A percentile compares a stretch with the other conserved stretches of the same genome.
Conservation (phyloP, 768 basidiomycete genomes). For the Tylopilus rubrobrunneus region DNA sequence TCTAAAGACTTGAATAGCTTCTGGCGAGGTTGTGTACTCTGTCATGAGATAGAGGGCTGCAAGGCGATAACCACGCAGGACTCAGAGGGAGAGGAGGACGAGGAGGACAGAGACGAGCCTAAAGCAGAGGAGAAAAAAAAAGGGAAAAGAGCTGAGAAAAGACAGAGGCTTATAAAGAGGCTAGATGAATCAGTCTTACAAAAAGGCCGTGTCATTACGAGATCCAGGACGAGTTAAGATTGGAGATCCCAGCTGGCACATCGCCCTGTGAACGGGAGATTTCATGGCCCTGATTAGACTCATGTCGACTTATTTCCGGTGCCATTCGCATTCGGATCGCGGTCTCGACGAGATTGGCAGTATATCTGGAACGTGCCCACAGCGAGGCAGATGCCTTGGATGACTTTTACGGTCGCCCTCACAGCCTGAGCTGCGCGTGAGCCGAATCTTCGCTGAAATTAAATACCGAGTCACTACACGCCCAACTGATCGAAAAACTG, state of each 20-base stretch:
- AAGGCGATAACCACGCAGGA: background rate
- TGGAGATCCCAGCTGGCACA: slow-evolving; percentile 14
- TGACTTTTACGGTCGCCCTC: background rate
- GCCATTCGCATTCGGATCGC: slow-evolving; percentile 13
- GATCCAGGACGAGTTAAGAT: slow-evolving; percentile 17
- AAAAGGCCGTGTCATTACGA: slow-evolving; percentile 28
- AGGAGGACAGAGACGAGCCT: background rate
- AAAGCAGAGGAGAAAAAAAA: slow-evolving; percentile 2
- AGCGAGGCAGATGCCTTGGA: slow-evolving; percentile 26
- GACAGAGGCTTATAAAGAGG: slow-evolving; percentile 20
- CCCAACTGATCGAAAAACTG: slow-evolving; percentile 1
- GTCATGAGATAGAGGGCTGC: slow-evolving; percentile 44
- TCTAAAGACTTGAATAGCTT: slow-evolving; percentile 55
- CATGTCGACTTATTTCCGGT: slow-evolving; percentile 31
- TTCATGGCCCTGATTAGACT: slow-evolving; percentile 21
- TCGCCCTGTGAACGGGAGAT: slow-evolving; percentile 12
- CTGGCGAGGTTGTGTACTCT: slow-evolving; percentile 58
- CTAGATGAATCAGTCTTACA: slow-evolving; percentile 11
- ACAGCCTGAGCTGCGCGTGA: slow-evolving; percentile 9
- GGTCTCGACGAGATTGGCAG: slow-evolving; percentile 28
- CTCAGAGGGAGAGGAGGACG: background rate
- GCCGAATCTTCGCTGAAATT: slow-evolving; percentile 15
- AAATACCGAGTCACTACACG: slow-evolving; percentile 18
- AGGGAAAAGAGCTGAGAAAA: slow-evolving; percentile 10
- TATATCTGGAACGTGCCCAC: slow-evolving; percentile 25